Evolutionary conservation across 176 grass and related monocot genomes (phyloP).

Genomic region (Chrysopogon serrulatus): DNA sequence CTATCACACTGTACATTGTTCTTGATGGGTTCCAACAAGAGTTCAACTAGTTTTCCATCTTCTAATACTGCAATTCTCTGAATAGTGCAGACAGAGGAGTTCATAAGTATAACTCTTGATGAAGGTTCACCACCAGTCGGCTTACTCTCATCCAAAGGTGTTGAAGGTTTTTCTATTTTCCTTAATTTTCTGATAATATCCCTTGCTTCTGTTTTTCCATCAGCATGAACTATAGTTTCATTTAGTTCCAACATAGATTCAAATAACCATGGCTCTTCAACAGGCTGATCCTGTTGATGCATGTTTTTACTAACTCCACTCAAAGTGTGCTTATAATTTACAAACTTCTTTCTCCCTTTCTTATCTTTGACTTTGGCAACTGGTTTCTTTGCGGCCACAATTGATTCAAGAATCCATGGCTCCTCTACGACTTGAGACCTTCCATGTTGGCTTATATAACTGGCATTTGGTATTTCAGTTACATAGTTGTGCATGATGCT

Average conservation of each 20-base stretch:
- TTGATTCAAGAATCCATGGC: constrained; percentile 77
- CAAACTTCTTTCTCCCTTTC: constrained; percentile 22
- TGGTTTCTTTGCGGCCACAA: constrained; percentile 23
- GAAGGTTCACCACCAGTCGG: constrained; percentile 21
- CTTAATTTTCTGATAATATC: constrained; percentile 28
- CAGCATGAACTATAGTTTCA: neutral
- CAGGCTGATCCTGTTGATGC: constrained; percentile 33
- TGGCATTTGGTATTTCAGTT: constrained; percentile 21
- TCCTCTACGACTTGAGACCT: constrained; percentile 68
- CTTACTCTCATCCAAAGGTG: constrained; percentile 37
- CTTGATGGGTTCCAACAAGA: constrained; percentile 87
- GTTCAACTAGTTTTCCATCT: constrained; percentile 83
- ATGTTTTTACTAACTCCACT: constrained; percentile 21
- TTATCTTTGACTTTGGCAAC: constrained; percentile 31
- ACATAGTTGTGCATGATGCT: constrained; percentile 25
- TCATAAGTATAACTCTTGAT: constrained; percentile 87
- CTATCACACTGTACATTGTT: constrained; percentile 89
- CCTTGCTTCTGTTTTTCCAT: constrained; percentile 36
- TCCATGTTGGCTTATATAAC: constrained; percentile 30
- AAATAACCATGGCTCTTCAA: constrained; percentile 55
- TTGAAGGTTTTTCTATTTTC: constrained; percentile 32
- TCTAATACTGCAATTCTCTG: constrained; percentile 96
- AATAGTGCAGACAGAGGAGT: constrained; percentile 78
- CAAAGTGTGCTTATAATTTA: constrained; percentile 12
- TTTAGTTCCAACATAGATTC: constrained; percentile 27